Evolutionary conservation across 768 basidiomycete species (phyloP).

Genomic region (Scleroderma bovista): DNA sequence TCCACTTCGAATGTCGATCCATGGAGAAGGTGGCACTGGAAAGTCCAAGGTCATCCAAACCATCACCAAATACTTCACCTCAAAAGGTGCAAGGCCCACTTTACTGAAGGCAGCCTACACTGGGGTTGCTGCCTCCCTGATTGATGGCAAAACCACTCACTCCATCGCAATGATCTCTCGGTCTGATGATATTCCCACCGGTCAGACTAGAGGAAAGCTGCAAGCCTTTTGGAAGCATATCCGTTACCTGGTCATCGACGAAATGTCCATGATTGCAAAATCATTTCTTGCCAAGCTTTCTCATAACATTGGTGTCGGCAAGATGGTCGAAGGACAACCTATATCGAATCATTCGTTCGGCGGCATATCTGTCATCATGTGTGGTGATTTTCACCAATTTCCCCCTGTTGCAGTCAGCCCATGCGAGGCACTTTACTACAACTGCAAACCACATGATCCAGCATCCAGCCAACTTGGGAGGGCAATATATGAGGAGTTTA

Average conservation of each 20-base stretch:
- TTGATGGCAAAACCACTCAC: constrained; percentile 34
- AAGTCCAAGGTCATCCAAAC: constrained; percentile 38
- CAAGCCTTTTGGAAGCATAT: neutral
- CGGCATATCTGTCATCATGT: constrained; percentile 35
- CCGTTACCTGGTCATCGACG: constrained; percentile 28
- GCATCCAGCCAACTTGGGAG: no score
- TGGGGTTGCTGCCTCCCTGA: constrained; percentile 36
- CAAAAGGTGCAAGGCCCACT: neutral
- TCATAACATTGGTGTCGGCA: constrained; percentile 5
- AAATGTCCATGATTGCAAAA: constrained; percentile 35
- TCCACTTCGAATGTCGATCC: constrained; percentile 34
- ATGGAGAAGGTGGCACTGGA: constrained; percentile 40
- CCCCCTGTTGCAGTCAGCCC: neutral
- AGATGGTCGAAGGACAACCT: constrained; percentile 8
- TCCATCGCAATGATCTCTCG: constrained; percentile 19
- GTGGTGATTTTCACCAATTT: constrained; percentile 38
- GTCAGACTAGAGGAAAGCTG: neutral
- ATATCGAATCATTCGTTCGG: constrained; percentile 23
- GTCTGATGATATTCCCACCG: neutral
- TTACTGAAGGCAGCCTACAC: constrained; percentile 36
- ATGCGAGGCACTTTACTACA: constrained; percentile 9
- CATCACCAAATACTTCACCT: constrained; percentile 30
- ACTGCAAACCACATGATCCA: constrained; percentile 1
- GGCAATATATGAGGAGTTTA: no score
- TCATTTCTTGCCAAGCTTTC: constrained; percentile 17